Evolutionary conservation across 2,329 filamentous ascomycete genomes (phyloP).

Genomic region (Nannizziopsis barbatae): DNA sequence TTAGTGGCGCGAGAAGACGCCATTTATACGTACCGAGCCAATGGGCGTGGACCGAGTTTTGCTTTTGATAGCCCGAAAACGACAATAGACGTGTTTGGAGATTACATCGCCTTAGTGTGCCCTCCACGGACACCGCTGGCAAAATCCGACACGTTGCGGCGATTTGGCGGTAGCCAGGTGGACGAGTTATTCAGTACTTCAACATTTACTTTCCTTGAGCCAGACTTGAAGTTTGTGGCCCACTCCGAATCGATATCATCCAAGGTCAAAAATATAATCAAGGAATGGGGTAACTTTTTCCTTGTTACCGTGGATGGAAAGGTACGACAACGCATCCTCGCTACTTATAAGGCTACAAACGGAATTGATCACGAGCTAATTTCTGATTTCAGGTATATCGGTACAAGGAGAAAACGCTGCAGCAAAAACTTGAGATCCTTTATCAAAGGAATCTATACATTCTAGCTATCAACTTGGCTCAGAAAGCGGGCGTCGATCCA

Average conservation of each 20-base stretch:
- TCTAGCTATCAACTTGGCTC: conserved; percentile 80
- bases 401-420: conserved; percentile 82
- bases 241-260: conserved; percentile 78
- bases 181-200: conserved; percentile 78
- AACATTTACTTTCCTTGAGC: conserved; percentile 83
- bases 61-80: conserved; percentile 89
- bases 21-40: conserved; percentile 80
- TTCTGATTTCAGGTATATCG: conserved; percentile 53
- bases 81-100: conserved; percentile 62
- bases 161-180: conserved; percentile 60
- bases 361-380: conserved; percentile 13
- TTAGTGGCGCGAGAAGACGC: conserved; percentile 92
- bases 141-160: conserved; percentile 53
- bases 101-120: conserved; percentile 80
- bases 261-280: conserved; percentile 66
- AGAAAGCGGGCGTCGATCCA: conserved; percentile 69
- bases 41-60: conserved; percentile 75
- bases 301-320: conserved; percentile 88
- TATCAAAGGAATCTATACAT: conserved; percentile 91
- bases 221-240: conserved; percentile 77
- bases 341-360: neutral
- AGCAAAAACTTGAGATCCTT: conserved; percentile 83
- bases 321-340: conserved; percentile 42
- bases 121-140: conserved; percentile 53
- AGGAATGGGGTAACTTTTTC: conserved; percentile 84